Base-by-base conservation (phyloP, 2,329 filamentous ascomycete genomes). In the Hansfordia pulvinata region DNA sequence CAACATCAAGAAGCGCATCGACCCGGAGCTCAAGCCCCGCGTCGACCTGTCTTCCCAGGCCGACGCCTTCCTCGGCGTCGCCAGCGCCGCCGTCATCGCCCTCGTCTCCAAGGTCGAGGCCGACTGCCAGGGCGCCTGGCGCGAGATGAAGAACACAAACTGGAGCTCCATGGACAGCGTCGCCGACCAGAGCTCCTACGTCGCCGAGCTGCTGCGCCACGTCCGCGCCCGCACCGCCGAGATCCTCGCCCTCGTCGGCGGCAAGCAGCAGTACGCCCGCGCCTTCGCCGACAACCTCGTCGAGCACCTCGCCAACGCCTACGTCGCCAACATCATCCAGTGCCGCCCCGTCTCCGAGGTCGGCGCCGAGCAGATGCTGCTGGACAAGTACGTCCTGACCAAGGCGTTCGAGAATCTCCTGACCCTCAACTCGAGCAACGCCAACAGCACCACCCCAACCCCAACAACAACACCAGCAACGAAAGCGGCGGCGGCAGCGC, bases 241-340 rank as follows among this genome's bases (percentile, higher is more conserved):
- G 42, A 80, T 93, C 3, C 53, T 98, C 21, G 69, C 65, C 5
- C 56, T 85, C 24, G 61, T 96, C 8, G 75, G 80, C 36, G 75
- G 80, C 36, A 96, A 98, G 54, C 83, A 79, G 39, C 86, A 94
- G 47, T 98, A 96, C 50, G 83, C 86, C 8, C 69, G 90, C 32
- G 86, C 90, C 0, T 94, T 96, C 47, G 92, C 83, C 40, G 90
- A 98, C 51, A 88, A 96, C 37, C 59, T 96, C n/a, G 82, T 96
- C 20, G 90, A 98, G 49, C 68, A 82, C 35, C 58, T 96, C 35
- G 79, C 81, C 10, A 79, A 66, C 30, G 68, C 74, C 2, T 96
- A 90, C 47, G 70, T 94, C 37, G 61, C 64, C 35, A 93, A 80
- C 44, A 78, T 96, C 31, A 83, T 92, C 21, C 80, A 83, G 45